phyloP scores from a whole-genome alignment of 2,329 filamentous ascomycete species.

The Trichothecium roseum region DNA sequence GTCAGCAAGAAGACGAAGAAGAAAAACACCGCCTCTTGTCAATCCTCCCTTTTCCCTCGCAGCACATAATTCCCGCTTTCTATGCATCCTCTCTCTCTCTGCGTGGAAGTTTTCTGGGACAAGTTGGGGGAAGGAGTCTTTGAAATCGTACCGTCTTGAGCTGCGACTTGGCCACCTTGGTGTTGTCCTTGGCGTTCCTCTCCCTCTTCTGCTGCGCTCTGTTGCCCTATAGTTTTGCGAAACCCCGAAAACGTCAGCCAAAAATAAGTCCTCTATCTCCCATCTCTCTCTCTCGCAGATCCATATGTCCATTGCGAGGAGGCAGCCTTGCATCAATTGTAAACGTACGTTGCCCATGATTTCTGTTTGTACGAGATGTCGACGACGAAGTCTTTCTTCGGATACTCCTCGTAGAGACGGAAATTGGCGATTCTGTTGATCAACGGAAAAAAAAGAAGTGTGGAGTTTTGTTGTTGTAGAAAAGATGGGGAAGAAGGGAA shows the following conservation, averaged over 20 bases:
- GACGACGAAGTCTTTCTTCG: too few species aligned
- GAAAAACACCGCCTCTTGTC: too few species aligned
- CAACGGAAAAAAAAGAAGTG: too few species aligned
- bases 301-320: too few species aligned
- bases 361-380: slow-evolving; percentile 6
- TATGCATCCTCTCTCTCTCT: too few species aligned
- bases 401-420: too few species aligned
- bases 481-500: background rate
- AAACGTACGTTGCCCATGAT: slow-evolving; percentile 25
- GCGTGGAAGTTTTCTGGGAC: too few species aligned
- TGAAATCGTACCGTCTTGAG: slow-evolving; percentile 49
- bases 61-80: too few species aligned
- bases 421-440: too few species aligned
- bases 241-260: background rate
- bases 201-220: slow-evolving; percentile 64
- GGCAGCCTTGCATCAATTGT: background rate
- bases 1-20: slow-evolving; percentile 11
- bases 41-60: too few species aligned
- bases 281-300: background rate
- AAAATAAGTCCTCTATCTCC: background rate
- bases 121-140: background rate
- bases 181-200: slow-evolving; percentile 54
- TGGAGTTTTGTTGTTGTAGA: too few species aligned
- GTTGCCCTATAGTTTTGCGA: slow-evolving; percentile 37
- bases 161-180: slow-evolving; percentile 52